Evolutionary conservation across 1,284 basidiomycete species (phyloP).

Genomic region (Heterobasidion occidentale): DNA sequence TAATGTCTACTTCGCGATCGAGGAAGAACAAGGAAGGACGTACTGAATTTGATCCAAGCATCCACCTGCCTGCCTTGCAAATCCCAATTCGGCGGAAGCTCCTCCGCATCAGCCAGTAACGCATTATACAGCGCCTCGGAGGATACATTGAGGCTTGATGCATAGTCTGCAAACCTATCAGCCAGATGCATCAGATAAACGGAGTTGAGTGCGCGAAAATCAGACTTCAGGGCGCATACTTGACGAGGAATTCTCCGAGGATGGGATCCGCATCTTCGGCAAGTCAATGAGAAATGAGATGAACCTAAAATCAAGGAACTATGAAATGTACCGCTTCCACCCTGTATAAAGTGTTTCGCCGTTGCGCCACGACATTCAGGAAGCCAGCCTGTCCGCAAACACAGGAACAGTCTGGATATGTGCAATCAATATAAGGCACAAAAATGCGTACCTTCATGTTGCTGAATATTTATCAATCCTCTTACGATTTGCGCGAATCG

Average conservation of each 20-base stretch:
- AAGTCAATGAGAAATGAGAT: background rate
- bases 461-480: conserved; percentile 59
- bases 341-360: conserved; percentile 44
- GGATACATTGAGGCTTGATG: conserved; percentile 37
- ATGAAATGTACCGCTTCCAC: conserved; percentile 46
- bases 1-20: too few species aligned
- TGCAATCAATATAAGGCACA: background rate
- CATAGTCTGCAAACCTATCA: conserved; percentile 39
- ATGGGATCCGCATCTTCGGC: conserved; percentile 54
- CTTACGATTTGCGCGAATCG: conserved; percentile 50
- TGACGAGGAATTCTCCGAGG: conserved; percentile 58
- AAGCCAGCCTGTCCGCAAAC: conserved; percentile 38
- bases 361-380: conserved; percentile 55
- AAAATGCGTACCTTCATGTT: conserved; percentile 42
- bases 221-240: conserved; percentile 28
- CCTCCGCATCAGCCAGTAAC: conserved; percentile 46
- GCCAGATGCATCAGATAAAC: background rate
- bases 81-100: conserved; percentile 53
- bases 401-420: background rate
- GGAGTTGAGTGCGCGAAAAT: background rate
- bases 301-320: background rate
- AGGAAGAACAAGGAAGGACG: background rate
- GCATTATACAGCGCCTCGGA: conserved; percentile 33
- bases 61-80: conserved; percentile 53
- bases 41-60: conserved; percentile 41